phyloP scores from a whole-genome alignment of 2,329 filamentous ascomycete species.

The Claviceps sp. region DNA sequence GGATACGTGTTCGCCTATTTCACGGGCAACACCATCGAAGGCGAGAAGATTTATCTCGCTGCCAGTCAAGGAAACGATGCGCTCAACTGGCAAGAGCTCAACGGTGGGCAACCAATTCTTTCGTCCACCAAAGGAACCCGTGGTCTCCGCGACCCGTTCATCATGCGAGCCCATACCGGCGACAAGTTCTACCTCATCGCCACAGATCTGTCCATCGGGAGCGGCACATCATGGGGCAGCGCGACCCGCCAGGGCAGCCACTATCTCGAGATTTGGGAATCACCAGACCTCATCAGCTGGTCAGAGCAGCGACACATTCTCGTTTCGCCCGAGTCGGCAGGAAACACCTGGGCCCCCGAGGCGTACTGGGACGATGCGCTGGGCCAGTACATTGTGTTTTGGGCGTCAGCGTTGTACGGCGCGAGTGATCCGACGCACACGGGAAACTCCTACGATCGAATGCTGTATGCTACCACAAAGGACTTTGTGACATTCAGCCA shows the following conservation, averaged over 20 bases:
- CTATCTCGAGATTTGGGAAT: constrained; percentile 1
- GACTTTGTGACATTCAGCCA: not conserved
- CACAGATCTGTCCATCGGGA: constrained; percentile 1
- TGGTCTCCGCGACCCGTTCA: constrained; percentile 1
- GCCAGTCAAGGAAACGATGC: constrained; percentile 1
- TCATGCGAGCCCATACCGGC: constrained; percentile 1
- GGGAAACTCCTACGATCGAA: not conserved
- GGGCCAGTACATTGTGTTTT: constrained; percentile 1
- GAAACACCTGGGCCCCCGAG: constrained; percentile 1
- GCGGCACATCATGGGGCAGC: constrained; percentile 1
- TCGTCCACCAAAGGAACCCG: not conserved
- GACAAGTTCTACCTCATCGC: constrained; percentile 1
- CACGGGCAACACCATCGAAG: not conserved
- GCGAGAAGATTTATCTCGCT: constrained; percentile 1
- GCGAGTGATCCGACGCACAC: not conserved
- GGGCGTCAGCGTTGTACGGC: not conserved
- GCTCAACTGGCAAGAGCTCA: not conserved
- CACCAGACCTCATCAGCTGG: not conserved
- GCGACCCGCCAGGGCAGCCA: not conserved
- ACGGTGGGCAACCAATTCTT: not conserved
- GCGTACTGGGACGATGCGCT: not conserved
- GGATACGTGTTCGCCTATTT: constrained; percentile 1
- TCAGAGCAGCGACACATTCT: not conserved
- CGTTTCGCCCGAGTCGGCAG: not conserved
- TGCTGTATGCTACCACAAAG: not conserved